These are phyloP conservation scores for Termitomyces sp. DNA, from an alignment of 768 basidiomycete genomes.

Conservation along the genomic window DNA sequence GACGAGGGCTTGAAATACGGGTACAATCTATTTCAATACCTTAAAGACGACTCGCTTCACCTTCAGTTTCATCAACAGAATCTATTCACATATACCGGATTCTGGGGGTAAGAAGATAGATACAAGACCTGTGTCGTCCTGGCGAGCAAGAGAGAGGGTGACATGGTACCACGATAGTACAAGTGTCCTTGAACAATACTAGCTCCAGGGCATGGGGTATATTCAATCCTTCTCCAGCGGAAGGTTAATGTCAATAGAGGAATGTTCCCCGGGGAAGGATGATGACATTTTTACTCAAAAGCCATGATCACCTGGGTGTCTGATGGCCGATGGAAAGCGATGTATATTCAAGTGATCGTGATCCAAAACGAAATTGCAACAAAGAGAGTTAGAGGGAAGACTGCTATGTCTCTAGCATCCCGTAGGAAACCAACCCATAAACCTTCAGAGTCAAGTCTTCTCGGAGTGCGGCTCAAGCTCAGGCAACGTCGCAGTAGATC, in stretches of 20 bases:
- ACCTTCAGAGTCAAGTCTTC: conserved; percentile 9
- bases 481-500: not conserved
- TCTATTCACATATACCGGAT: not conserved
- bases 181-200: not conserved
- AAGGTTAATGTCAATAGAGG: too few relatives aligned
- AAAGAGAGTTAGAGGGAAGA: conserved; percentile 42
- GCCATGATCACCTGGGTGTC: not conserved
- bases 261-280: too few relatives aligned
- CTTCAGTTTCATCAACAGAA: not conserved
- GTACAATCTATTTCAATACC: not conserved
- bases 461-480: not conserved
- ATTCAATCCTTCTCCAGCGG: not conserved
- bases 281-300: not conserved
- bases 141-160: not conserved
- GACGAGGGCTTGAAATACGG: not conserved
- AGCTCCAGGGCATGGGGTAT: not conserved
- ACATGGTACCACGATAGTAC: not conserved
- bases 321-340: not conserved
- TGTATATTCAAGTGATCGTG: conserved; percentile 14
- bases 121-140: not conserved
- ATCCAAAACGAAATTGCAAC: conserved; percentile 37
- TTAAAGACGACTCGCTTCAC: not conserved
- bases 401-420: conserved; percentile 42
- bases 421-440: conserved; percentile 31
- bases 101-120: not conserved